These are phyloP conservation scores for Lactarius hengduanensis DNA, from an alignment of 768 basidiomycete genomes.

Conservation along the genomic window DNA sequence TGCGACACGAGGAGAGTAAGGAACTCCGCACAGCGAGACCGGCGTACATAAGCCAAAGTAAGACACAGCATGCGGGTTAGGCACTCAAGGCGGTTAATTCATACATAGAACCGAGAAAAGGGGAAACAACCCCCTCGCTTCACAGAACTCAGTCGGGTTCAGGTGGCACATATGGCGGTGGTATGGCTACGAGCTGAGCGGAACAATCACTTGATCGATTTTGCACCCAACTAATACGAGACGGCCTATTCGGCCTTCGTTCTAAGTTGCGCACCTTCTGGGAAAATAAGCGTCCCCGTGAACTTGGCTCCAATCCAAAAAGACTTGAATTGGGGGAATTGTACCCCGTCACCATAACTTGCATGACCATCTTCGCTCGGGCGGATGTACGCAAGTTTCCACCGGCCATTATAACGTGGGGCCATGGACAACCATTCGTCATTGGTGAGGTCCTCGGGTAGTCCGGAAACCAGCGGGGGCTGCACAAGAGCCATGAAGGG, in stretches of 20 bases:
- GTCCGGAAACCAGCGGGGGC: constrained; percentile 10
- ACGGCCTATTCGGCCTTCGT: background rate
- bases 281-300: constrained; percentile 13
- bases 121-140: no score
- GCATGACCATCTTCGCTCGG: constrained; percentile 1
- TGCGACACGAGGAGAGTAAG: no score
- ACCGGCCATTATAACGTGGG: constrained; percentile 18
- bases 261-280: background rate
- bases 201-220: background rate
- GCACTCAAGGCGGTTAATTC: no score
- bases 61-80: no score
- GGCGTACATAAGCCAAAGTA: no score
- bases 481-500: constrained; percentile 10
- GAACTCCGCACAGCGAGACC: no score
- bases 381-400: constrained; percentile 18
- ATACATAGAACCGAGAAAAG: no score
- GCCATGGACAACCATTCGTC: constrained; percentile 18
- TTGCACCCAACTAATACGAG: background rate
- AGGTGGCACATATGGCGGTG: no score
- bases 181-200: no score
- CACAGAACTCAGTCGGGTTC: no score
- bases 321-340: constrained; percentile 8
- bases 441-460: background rate
- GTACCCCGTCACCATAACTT: constrained; percentile 22
- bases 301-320: constrained; percentile 21